Percentiles rank a stretch among this genome's conserved stretches.
phyloP scores from a whole-genome alignment of 257 asterid genomes.

The Gentiana straminea region DNA sequence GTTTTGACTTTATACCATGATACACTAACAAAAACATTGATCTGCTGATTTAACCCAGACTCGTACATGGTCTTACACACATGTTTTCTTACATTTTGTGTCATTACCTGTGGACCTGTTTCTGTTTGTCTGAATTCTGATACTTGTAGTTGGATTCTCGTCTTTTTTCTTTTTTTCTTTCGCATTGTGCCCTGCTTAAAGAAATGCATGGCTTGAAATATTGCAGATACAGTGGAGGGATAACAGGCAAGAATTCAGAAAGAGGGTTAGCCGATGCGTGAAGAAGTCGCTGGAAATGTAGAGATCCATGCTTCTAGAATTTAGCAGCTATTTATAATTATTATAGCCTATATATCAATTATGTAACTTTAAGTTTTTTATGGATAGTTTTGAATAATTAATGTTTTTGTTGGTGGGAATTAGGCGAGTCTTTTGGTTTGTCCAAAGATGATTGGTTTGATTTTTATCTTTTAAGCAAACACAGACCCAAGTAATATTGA shows the following conservation, averaged over 20 bases:
- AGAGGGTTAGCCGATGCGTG: conserved; percentile 86
- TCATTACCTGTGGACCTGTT: background rate
- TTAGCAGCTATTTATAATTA: too few species aligned
- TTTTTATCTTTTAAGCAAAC: too few species aligned
- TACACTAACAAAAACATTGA: background rate
- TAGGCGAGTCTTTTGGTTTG: too few species aligned
- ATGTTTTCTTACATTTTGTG: too few species aligned
- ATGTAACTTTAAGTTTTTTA: too few species aligned
- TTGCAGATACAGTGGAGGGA: conserved; percentile 93
- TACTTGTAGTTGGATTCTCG: too few species aligned
- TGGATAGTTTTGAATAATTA: too few species aligned
- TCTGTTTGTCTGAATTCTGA: background rate
- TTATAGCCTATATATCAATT: too few species aligned
- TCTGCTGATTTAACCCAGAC: background rate
- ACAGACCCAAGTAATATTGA: too few species aligned
- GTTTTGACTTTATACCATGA: background rate
- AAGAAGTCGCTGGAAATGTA: conserved; percentile 78
- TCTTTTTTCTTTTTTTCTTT: conserved; percentile 1
- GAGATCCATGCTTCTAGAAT: conserved; percentile 10
- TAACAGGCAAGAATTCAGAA: conserved; percentile 67
- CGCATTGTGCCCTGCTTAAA: background rate
- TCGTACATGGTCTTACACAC: too few species aligned
- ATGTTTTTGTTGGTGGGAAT: too few species aligned
- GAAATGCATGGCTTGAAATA: background rate
- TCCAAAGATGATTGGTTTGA: too few species aligned